phyloP scores from a whole-genome alignment of 495 filamentous ascomycete genomes.

The Neurospora africana region DNA sequence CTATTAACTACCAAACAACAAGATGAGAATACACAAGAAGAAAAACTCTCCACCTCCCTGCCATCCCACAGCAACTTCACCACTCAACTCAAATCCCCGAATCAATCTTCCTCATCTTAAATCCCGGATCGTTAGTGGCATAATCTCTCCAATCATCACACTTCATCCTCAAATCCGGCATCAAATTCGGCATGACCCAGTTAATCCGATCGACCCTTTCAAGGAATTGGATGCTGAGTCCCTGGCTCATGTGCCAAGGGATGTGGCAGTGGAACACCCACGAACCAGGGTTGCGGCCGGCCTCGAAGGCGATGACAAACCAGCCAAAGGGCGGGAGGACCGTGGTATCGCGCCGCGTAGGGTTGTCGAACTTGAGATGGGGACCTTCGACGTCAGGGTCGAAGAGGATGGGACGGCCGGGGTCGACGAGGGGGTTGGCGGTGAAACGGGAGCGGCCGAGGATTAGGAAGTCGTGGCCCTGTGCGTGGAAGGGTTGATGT shows the following conservation, averaged over 20 bases:
- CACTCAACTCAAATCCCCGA: background rate
- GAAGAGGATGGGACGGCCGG: background rate
- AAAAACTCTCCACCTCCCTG: background rate
- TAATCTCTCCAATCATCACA: background rate
- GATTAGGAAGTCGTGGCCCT: constrained; percentile 46
- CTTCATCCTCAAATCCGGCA: background rate
- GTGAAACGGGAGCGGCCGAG: constrained; percentile 28
- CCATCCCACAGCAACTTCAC: background rate
- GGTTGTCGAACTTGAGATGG: constrained; percentile 21
- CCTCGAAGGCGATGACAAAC: constrained; percentile 30
- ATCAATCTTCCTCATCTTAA: background rate
- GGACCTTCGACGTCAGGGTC: constrained; percentile 11
- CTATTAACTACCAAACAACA: background rate
- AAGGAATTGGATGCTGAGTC: constrained; percentile 34
- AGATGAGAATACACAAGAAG: background rate
- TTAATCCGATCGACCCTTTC: constrained; percentile 11
- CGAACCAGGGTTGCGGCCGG: constrained; percentile 26
- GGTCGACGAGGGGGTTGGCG: background rate
- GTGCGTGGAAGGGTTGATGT: background rate
- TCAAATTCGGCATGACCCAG: background rate
- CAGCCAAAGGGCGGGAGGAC: constrained; percentile 25
- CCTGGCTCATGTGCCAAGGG: constrained; percentile 38
- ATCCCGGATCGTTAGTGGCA: background rate
- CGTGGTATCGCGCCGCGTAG: constrained; percentile 27
- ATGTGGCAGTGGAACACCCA: constrained; percentile 37